Evolutionary conservation across 805 yeast species (phyloP), one percentile per base, ranked within the genome.

Genomic region (Yarrowia divulgata): DNA sequence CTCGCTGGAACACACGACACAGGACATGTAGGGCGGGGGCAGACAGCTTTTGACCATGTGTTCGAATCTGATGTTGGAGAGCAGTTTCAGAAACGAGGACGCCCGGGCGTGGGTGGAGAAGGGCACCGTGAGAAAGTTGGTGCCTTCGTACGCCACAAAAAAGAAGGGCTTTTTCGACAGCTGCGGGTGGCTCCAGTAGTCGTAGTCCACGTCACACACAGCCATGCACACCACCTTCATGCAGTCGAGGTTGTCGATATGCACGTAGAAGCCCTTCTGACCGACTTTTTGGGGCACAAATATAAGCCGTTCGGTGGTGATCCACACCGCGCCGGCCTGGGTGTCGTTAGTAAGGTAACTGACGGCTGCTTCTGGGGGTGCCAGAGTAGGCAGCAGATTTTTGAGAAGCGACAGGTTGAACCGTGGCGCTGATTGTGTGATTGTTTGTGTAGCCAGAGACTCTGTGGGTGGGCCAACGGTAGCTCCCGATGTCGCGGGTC

Each of bases 41-140:
- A 76, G 71, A 45, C 73, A 72, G 39, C 73, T 73, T n/a, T 77
- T 72, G 32, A 77, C 75, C 69, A 71, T 71, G 69, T 76, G 77
- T 69, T 77, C 79, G 52, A 77, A 76, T 35, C 77, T 74, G 34
- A 77, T 71, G 69, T 76, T 77, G 43, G 78, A 70, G 46, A 76
- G 72, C 48, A 75, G 70, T 46, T 74, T 72, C 42, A 75, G 69
- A 58, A 76, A 75, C 37, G 75, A 71, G 18, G 72, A 67, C 16
- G 77, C 73, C 9, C 76, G 72, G 18, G 67, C 60, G 35, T 71
- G 69, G 1, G 74, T 69, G 12, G 77, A 71, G 64, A 75, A 76
- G n/a, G 77, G 76, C 18, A 76, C 71, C 0, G 77, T 70, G 58
- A 76, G 69, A 45, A 70, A 58, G 43, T 71, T 71, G 48, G 68